Base-by-base conservation (phyloP, 108 stramenopile species). In the Skeletonema costatum region DNA sequence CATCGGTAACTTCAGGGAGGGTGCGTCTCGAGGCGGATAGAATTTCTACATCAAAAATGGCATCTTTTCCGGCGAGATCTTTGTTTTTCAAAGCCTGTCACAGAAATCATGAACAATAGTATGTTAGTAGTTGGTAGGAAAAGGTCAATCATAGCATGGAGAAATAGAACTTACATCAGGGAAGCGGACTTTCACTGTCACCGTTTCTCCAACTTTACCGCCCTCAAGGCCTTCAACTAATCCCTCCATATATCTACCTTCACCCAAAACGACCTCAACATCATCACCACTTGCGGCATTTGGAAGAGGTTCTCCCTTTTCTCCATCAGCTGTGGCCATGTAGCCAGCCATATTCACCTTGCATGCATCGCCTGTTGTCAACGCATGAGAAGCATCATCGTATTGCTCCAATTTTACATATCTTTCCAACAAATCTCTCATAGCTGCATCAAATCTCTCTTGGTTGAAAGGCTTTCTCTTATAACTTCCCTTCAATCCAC, bases 1-100 rank as follows among this genome's bases (percentile, higher is more conserved):
- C 96, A 59, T 98, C 97, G 32, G 88, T 87, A 29, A 97, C 41
- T 71, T 94, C 93, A n/a, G 97, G 97, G 31, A 96, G 69, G 31
- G 77, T 84, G 32, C 96, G 89, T 25, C 75, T 86, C 63, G 89
- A 87, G 6, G 93, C 90, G 38, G 88, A 87, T 31, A 90, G 53
- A 29, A 95, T 88, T 35, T 88, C 85, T 25, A 98, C 95, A 74
- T 97, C 96, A 68, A 98, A 98, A 32, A 96, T 80, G n/a, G 97
- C 97, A 36, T 85, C 83, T 74, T 96, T 96, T 58, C 95, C 96
- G 0, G 92, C 92, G 31, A 96, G 80, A 5, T 89, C 85, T 70
- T 93, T 93, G 86, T 96, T 93, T 70, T 81, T 84, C 66, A 96
- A 78, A 63, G 86, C 84, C 90, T 91, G 71, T 67, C 1, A 30